These are phyloP conservation scores for Pythium brassicae DNA, from an alignment of 352 stramenopile genomes.

Conservation along the genomic window DNA sequence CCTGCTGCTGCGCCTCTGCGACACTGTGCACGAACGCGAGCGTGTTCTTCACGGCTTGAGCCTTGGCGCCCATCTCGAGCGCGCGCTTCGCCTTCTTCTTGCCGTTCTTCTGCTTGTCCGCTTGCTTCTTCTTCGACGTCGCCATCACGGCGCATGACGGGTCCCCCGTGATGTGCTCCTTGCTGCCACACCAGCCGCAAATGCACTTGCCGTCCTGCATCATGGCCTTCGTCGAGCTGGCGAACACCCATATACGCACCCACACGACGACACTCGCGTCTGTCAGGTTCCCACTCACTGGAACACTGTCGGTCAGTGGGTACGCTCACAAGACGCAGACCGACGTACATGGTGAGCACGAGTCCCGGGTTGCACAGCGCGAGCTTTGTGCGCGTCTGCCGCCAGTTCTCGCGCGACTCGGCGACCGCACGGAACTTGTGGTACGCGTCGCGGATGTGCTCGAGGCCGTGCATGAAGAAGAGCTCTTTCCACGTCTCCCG, in stretches of 20 bases:
- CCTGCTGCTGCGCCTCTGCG: slow-evolving; percentile 14
- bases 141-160: slow-evolving; percentile 31
- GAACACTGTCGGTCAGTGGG: not conserved
- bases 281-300: not conserved
- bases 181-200: slow-evolving; percentile 74
- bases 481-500: slow-evolving; percentile 75
- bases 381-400: slow-evolving; percentile 70
- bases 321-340: not conserved
- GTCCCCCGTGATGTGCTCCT: slow-evolving; percentile 70
- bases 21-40: slow-evolving; percentile 34
- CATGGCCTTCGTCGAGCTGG: slow-evolving; percentile 75
- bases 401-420: slow-evolving; percentile 68
- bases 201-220: slow-evolving; percentile 83
- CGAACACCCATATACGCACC: not conserved
- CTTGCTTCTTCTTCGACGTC: slow-evolving; percentile 56
- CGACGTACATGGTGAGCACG: slow-evolving; percentile 59
- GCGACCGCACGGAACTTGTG: slow-evolving; percentile 55
- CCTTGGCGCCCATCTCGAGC: slow-evolving; percentile 27
- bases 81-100: slow-evolving; percentile 23
- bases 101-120: slow-evolving; percentile 38
- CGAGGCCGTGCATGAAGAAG: slow-evolving; percentile 70
- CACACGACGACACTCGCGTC: no score
- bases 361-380: slow-evolving; percentile 63
- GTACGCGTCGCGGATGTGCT: slow-evolving; percentile 56
- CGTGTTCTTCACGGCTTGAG: slow-evolving; percentile 44